Evolutionary conservation across 345 rosid genomes (phyloP), one percentile per base, ranked within the genome.

Genomic region (Passiflora organensis): DNA sequence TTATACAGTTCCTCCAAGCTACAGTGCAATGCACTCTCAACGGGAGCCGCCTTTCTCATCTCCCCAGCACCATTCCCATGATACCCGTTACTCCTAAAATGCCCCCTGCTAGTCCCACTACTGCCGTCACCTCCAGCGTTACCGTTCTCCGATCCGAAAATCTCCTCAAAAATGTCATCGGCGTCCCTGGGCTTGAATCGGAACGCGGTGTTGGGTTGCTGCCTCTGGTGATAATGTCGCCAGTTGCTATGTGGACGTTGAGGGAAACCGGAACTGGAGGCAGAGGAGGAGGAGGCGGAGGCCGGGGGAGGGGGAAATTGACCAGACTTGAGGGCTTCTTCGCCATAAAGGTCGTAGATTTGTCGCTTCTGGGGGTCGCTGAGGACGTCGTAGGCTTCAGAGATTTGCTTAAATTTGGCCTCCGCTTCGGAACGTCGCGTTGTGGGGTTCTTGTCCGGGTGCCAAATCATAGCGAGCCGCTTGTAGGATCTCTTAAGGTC

Each of bases 1-100:
- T 56, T 56, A n/a, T 56, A 56, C 12, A 46, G 62, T 18, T 58
- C 62, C 32, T 58, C 62, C 17, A 58, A 51, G 6, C 62, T 58
- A 43, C 62, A 58, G 20, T 13, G 62, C 41, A 58, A 42, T 16
- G 12, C 45, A 58, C 45, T 58, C 52, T 46, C 53, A 32, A 58
- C 45, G 5, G 62, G 62, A 5, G 62, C 5, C 13, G 62, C 62
- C 32, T 46, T 58, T 25, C 50, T 56, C n/a, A 43, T 21, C 12
- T 25, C 21, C 18, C 13, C 43, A 28, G 32, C 62, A 46, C 52
- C 62, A 39, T 39, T 10, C 13, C 14, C 13, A 2, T 10, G 14
- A 45, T 17, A 45, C n/a, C 32, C 16, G 2, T 32, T 41, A 58
- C 43, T 20, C 12, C 48, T 15, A 13, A 43, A 56, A 36, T 39